Evolutionary conservation across 345 rosid species (phyloP), one percentile per base, ranked within the genome.

Genomic region (Rhodamnia rubescens): DNA sequence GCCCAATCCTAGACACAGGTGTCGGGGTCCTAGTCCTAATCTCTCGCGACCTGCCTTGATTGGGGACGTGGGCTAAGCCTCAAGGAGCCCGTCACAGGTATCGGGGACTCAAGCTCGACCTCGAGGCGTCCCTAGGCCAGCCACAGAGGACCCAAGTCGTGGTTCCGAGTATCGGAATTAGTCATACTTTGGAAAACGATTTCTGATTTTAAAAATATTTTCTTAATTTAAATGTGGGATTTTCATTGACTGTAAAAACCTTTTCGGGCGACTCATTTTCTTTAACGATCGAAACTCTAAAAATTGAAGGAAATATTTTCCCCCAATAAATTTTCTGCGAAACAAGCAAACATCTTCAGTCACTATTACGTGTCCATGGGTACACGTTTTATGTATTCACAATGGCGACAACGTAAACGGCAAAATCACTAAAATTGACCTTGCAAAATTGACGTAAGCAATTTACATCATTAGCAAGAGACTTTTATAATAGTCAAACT

Each of bases 21-120:
- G 6, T n/a, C 6, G 3, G 64, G 7, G 8, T 58, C 32, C 0
- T n/a, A 0, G 0, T 58, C 32, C 13, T 58, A 1, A 6, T 29
- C 32, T 58, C 1, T 0, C 0, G 8, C 69, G 27, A n/a, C 15
- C 12, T 57, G 15, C 7, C 29, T 57, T 57, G 16, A 11, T 57
- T 1, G 1, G 1, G 61, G 27, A 11, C 27, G 5, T 8, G 5
- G 24, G 2, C 58, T 10, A 55, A 21, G 58, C 26, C 58, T 55
- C 4, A 0, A 22, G 58, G 11, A 55, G 4, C 24, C 26, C n/a
- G 24, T 55, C 11, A 20, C 1, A 4, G 11, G n/a, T 24, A 55
- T 0, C 0, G 4, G 5, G n/a, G 59, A 56, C 27, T 10, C 5
- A 2, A 6, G 40, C 40, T 29, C 22, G 0, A 29, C 11, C 20